Percentiles rank a stretch among this genome's conserved stretches.
Evolutionary conservation across 2,329 filamentous ascomycete genomes (phyloP).

Genomic region (Colletotrichum sp.): DNA sequence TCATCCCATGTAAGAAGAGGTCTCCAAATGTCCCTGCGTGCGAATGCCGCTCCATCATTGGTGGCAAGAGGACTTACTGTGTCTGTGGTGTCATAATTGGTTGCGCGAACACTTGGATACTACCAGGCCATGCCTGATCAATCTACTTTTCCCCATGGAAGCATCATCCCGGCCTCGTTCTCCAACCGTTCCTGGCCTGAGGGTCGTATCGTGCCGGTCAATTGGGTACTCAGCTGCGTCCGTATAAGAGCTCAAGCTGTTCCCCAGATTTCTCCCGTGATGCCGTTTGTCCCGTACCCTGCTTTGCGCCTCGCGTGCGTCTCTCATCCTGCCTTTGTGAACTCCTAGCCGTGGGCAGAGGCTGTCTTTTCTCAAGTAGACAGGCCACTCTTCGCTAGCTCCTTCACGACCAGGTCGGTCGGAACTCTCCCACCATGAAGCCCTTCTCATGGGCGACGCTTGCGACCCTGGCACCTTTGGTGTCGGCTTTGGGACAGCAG

Average conservation of each 20-base stretch:
- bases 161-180: constrained; percentile 4
- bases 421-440: constrained; percentile 3
- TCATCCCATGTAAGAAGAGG: not conserved
- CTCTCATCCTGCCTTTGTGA: not conserved
- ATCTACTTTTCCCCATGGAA: not conserved
- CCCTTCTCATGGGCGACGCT: constrained; percentile 23
- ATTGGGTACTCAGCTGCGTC: not conserved
- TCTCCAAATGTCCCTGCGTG: not conserved
- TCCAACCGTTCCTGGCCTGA: constrained; percentile 8
- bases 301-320: not conserved
- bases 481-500: constrained; percentile 52
- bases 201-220: not conserved
- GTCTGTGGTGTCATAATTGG: not conserved
- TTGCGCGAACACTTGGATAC: not conserved
- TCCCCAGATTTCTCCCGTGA: not conserved
- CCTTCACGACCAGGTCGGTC: not conserved
- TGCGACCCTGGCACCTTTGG: constrained; percentile 25
- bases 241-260: not conserved
- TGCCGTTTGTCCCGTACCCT: not conserved
- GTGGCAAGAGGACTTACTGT: not conserved
- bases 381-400: not conserved
- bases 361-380: not conserved
- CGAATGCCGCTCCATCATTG: not conserved
- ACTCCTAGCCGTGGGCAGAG: not conserved
- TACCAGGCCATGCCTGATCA: not conserved